These are phyloP conservation scores for Eucalyptus polyanthemos DNA, from an alignment of 345 rosid species.

Conservation along the genomic window DNA sequence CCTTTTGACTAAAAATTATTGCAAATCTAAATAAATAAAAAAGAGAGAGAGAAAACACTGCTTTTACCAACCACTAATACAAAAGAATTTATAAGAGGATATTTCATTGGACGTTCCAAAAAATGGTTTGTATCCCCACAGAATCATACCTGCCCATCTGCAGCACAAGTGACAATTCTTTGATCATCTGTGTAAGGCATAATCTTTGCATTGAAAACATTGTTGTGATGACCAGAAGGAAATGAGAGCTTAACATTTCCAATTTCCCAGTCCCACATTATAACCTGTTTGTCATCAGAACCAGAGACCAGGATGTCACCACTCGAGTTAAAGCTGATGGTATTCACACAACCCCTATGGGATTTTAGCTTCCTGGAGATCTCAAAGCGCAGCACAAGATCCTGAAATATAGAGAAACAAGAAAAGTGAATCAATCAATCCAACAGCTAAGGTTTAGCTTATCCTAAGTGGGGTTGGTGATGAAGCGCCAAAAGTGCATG, in stretches of 20 bases:
- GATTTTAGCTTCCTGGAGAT: slow-evolving; percentile 39
- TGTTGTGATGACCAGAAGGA: slow-evolving; percentile 53
- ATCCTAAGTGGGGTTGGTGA: neutral
- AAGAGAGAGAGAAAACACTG: neutral
- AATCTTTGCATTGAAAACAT: slow-evolving; percentile 80
- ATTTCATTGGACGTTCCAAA: neutral
- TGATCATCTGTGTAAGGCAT: slow-evolving; percentile 79
- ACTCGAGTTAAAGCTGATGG: slow-evolving; percentile 49
- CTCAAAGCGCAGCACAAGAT: slow-evolving; percentile 61
- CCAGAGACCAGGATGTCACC: slow-evolving; percentile 76
- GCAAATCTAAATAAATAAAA: neutral
- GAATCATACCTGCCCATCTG: slow-evolving; percentile 72
- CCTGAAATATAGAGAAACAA: slow-evolving; percentile 21
- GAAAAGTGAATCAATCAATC: neutral
- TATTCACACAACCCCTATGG: slow-evolving; percentile 82
- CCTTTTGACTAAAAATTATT: neutral
- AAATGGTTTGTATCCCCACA: neutral
- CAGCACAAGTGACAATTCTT: slow-evolving; percentile 83
- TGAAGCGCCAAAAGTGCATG: neutral
- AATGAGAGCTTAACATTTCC: slow-evolving; percentile 53
- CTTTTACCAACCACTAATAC: neutral
- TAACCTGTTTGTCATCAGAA: slow-evolving; percentile 66
- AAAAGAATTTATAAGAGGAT: neutral
- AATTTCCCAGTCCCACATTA: slow-evolving; percentile 80
- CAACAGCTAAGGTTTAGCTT: neutral